These are phyloP conservation scores for Xylariomycetidae sp. DNA, from an alignment of 2,329 filamentous ascomycete genomes.

Conservation along the genomic window DNA sequence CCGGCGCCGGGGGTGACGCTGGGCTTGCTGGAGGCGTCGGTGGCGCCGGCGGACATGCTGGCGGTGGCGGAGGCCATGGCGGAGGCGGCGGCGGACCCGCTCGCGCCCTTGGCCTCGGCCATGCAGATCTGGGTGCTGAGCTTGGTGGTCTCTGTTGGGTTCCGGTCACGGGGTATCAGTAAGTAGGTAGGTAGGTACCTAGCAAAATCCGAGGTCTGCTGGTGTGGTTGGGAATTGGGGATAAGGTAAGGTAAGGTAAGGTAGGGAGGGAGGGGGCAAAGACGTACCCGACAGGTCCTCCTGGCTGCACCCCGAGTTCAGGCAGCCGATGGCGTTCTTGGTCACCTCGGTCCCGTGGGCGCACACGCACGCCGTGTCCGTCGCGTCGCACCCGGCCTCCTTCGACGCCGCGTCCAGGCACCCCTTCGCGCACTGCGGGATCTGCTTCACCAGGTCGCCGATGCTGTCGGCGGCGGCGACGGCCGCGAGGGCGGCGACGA, in stretches of 20 bases:
- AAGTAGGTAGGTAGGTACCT: too few relatives aligned
- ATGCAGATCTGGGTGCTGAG: conserved; percentile 20
- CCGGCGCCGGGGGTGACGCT: conserved; percentile 15
- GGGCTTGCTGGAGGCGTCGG: neutral
- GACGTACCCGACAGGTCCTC: conserved; percentile 31
- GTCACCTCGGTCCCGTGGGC: conserved; percentile 29
- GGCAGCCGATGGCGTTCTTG: conserved; percentile 28
- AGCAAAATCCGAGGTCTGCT: too few relatives aligned
- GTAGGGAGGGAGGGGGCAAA: neutral
- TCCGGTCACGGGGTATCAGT: too few relatives aligned
- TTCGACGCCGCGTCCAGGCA: conserved; percentile 30
- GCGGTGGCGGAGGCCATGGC: neutral
- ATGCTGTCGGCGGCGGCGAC: conserved; percentile 18
- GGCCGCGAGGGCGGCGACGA: conserved; percentile 14
- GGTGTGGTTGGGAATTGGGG: neutral
- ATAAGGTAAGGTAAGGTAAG: neutral
- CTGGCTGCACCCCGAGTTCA: conserved; percentile 28
- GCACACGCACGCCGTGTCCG: conserved; percentile 35
- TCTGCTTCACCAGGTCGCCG: conserved; percentile 20
- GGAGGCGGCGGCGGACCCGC: neutral
- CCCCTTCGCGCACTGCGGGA: conserved; percentile 33
- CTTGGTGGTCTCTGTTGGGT: conserved; percentile 3
- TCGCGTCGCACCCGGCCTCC: conserved; percentile 26
- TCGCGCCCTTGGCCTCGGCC: conserved; percentile 6
- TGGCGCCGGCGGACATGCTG: neutral